Percentiles rank a stretch among this genome's conserved stretches.
phyloP scores from a whole-genome alignment of 352 stramenopile species.

The Thraustochytrium sp. region DNA sequence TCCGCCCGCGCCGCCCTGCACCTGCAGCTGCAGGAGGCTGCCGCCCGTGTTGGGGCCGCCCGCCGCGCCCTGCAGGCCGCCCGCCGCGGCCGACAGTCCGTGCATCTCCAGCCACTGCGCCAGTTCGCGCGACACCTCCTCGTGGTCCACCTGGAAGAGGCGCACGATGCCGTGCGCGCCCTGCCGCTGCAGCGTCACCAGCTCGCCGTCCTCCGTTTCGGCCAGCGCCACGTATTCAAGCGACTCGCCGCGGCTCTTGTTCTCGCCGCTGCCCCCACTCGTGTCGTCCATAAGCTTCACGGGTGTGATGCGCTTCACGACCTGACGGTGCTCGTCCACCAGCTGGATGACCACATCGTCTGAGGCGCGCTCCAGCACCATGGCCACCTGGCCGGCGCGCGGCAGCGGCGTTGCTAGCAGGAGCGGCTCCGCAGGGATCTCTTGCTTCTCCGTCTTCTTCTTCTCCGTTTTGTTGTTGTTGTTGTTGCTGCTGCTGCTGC shows the following conservation, averaged over 20 bases:
- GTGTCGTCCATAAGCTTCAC: neutral
- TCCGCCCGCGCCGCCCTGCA: conserved; percentile 16
- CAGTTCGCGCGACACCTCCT: neutral
- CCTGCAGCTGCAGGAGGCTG: neutral
- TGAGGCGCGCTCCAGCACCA: neutral
- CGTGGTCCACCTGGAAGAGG: neutral
- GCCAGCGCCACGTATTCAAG: neutral
- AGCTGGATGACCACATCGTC: neutral
- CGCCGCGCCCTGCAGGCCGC: neutral
- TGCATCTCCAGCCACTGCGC: conserved; percentile 35
- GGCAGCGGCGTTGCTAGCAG: neutral
- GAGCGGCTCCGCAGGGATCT: too few relatives aligned
- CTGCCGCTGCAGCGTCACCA: conserved; percentile 22
- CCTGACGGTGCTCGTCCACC: neutral
- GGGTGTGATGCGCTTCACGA: neutral
- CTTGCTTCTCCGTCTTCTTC: too few relatives aligned
- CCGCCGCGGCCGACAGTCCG: neutral
- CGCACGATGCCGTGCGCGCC: neutral
- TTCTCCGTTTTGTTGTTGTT: too few relatives aligned
- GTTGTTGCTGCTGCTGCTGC: too few relatives aligned
- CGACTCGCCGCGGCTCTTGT: neutral
- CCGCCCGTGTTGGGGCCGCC: neutral
- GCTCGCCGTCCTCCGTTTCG: conserved; percentile 4
- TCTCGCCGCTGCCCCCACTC: neutral
- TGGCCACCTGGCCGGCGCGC: neutral